These are phyloP conservation scores for Asparagopsis taxiformis DNA, from an alignment of 31 red algal genomes.

Conservation along the genomic window DNA sequence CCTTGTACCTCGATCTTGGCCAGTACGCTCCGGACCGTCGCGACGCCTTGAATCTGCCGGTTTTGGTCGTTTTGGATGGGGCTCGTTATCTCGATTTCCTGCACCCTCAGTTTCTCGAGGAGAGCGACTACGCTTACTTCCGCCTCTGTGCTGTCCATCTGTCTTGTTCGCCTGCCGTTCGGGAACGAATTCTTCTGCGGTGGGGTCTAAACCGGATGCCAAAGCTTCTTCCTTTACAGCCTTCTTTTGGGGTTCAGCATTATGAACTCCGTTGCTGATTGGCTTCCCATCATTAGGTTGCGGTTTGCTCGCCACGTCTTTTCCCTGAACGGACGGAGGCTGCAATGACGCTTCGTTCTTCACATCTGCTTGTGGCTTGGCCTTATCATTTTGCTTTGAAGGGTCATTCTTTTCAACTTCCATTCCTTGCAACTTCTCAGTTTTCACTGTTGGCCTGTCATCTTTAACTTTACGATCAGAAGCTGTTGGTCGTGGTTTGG, in stretches of 20 bases:
- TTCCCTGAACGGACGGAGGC: no score
- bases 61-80: not conserved
- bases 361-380: no score
- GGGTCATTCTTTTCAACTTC: no score
- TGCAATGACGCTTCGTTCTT: no score
- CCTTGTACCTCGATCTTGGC: not conserved
- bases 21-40: not conserved
- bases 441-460: no score
- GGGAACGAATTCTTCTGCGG: constrained; percentile 9
- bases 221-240: not conserved
- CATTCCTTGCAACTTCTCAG: no score
- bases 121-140: constrained; percentile 8
- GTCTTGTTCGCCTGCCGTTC: not conserved
- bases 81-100: not conserved
- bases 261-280: not conserved
- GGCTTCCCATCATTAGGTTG: no score
- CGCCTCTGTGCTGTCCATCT: not conserved
- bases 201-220: constrained; percentile 5
- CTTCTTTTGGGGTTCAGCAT: not conserved
- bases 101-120: not conserved
- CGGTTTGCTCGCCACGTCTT: no score
- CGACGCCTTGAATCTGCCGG: not conserved
- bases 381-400: no score
- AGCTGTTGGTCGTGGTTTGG: no score
- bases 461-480: no score